These are phyloP conservation scores for Sequoiadendron giganteum DNA, from an alignment of 75 land plant genomes.

Conservation along the genomic window DNA sequence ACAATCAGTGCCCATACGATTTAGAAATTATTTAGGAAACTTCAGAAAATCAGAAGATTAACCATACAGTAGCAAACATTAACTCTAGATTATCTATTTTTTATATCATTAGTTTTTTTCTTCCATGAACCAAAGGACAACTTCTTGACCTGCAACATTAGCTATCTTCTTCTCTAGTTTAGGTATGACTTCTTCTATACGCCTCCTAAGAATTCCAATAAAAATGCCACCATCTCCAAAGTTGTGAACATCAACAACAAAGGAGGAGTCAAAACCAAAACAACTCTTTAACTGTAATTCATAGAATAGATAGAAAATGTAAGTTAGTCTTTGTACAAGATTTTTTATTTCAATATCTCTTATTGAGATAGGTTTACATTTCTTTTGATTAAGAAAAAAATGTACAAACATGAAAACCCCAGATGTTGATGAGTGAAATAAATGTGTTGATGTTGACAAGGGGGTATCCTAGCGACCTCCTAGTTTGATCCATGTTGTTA, in stretches of 20 bases:
- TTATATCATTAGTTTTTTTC: constrained; percentile 60
- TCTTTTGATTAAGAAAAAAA: too few relatives aligned
- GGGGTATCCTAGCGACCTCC: constrained; percentile 31
- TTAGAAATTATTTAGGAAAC: not conserved
- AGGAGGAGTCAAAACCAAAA: constrained; percentile 90
- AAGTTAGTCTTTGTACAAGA: too few relatives aligned
- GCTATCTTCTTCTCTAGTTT: constrained; percentile 74
- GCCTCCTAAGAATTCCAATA: constrained; percentile 84
- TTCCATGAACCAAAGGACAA: constrained; percentile 94
- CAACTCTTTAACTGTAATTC: constrained; percentile 73
- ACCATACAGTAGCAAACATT: not conserved
- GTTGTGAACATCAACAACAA: constrained; percentile 83
- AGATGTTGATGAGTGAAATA: constrained; percentile 60
- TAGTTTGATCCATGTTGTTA: constrained; percentile 18
- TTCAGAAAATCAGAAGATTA: too few relatives aligned
- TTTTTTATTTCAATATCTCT: too few relatives aligned
- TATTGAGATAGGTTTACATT: too few relatives aligned
- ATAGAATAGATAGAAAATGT: constrained; percentile 13
- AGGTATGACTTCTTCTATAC: constrained; percentile 83
- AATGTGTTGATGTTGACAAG: constrained; percentile 33
- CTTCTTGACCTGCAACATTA: constrained; percentile 84
- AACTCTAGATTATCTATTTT: constrained; percentile 59
- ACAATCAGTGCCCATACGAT: not conserved
- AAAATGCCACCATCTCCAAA: constrained; percentile 95
- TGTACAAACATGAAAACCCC: too few relatives aligned